Evolutionary conservation across 2,329 filamentous ascomycete genomes (phyloP).

Genomic region (Chrysoporthe austroafricana): DNA sequence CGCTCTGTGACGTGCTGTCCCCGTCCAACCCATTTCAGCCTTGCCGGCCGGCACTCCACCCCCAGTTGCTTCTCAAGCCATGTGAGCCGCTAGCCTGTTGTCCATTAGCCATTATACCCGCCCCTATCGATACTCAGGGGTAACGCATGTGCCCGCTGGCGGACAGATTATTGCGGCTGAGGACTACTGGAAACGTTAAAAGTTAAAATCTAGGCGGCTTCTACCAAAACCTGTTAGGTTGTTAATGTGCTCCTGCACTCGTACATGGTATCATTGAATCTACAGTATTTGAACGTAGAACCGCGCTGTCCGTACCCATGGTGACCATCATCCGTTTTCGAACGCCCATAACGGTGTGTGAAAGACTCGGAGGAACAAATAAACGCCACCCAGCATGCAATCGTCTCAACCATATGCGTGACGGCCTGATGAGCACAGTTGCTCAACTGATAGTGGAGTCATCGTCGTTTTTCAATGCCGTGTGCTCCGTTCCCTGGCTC

Average conservation of each 20-base stretch:
- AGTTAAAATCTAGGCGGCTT: background rate
- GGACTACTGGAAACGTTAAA: no score
- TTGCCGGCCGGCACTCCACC: conserved; percentile 10
- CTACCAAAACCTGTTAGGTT: background rate
- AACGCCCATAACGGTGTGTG: background rate
- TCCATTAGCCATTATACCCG: no score
- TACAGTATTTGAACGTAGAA: conserved; percentile 16
- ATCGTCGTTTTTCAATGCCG: conserved; percentile 63
- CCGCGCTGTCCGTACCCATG: conserved; percentile 3
- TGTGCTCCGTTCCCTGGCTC: conserved; percentile 73
- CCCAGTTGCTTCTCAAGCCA: background rate
- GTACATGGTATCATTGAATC: conserved; percentile 24
- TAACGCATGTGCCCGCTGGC: background rate
- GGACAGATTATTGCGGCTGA: background rate
- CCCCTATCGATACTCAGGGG: conserved; percentile 7
- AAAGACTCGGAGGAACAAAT: background rate
- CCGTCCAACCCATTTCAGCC: background rate
- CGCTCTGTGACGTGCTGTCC: conserved; percentile 14
- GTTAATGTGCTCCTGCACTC: background rate
- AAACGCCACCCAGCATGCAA: conserved; percentile 22
- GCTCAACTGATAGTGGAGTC: conserved; percentile 40
- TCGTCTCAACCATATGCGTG: background rate
- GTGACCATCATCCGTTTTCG: background rate
- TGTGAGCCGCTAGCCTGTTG: background rate
- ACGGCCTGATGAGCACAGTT: background rate